Base-by-base conservation (phyloP, 345 rosid species). In the Melaleuca quinquenervia region DNA sequence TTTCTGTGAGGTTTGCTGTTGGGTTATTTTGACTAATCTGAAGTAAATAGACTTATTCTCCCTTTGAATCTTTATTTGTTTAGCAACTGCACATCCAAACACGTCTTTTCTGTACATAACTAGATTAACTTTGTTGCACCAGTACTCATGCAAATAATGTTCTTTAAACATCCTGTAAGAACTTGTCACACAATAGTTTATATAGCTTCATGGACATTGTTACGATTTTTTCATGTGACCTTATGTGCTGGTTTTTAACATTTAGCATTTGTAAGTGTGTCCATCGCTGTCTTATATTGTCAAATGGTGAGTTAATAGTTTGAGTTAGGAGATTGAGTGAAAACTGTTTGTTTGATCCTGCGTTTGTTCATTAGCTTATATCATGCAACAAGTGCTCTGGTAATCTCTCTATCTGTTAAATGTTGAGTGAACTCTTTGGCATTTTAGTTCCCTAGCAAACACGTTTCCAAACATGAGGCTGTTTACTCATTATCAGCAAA, bases 1-100 rank as follows among this genome's bases (percentile, higher is more conserved):
- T 92, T 92, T 97, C 84, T 97, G 97, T 50, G 98, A 93, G 98
- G 99, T 96, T 86, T 26, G 45, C 50, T 22, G 58, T 84, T 64
- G 32, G 52, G 32, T 21, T 64, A 14, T 48, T 32, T 50, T 20
- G 76, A 24, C 8, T 27, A 41, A 41, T 82, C 24, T 27, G 49
- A 29, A 44, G 84, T 20, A 53, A 44, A 53, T 85, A 1, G 4
- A 36, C 74, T 82, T 85, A 22, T 76, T 12, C 27, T 84, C 60
- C 83, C 9, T 3, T 26, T 45, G 51, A 13, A 48, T 52, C 84
- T 12, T 7, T 82, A 18, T 29, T 82, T 29, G 32, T 24, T 27
- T 51, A 54, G 41, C 16, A 27, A n/a, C 45, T 82, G 84, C 78
- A 70, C 48, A 70, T 70, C 78, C 78, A 70, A 24, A 70, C 3